phyloP scores from a whole-genome alignment of 2,329 filamentous ascomycete species.

The Mycosphaerella sp. region DNA sequence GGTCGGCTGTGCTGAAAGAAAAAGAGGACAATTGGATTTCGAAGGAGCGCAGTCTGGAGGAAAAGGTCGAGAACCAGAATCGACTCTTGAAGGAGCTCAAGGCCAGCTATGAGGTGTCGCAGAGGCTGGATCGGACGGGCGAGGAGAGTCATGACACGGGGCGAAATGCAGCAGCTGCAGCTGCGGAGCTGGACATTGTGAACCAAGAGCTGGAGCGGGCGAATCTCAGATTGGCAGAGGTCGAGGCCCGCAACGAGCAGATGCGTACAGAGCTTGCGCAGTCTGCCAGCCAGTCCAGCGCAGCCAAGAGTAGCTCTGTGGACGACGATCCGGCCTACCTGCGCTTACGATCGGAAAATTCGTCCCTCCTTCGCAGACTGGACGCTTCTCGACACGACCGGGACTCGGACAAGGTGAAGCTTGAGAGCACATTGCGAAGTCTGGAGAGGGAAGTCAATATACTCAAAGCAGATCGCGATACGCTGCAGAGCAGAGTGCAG shows the following conservation, averaged over 20 bases:
- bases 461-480: constrained; percentile 73
- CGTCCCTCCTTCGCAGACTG: constrained; percentile 79
- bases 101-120: constrained; percentile 93
- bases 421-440: constrained; percentile 68
- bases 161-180: constrained; percentile 65
- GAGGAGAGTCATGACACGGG: constrained; percentile 50
- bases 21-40: constrained; percentile 95
- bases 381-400: constrained; percentile 78
- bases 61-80: constrained; percentile 92
- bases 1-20: constrained; percentile 83
- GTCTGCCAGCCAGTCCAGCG: constrained; percentile 65
- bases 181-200: constrained; percentile 81
- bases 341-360: constrained; percentile 86
- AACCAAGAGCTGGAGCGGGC: constrained; percentile 86
- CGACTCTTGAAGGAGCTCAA: constrained; percentile 89
- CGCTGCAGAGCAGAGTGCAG: constrained; percentile 70
- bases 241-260: constrained; percentile 92
- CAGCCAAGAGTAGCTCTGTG: constrained; percentile 54
- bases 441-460: constrained; percentile 71
- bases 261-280: constrained; percentile 85
- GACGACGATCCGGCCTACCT: constrained; percentile 89
- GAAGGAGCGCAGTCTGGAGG: constrained; percentile 83
- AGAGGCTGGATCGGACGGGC: constrained; percentile 71
- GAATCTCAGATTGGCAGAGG: constrained; percentile 75
- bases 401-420: constrained; percentile 68